Base-by-base conservation (phyloP, 106 monocot species). In the Gastrodia elata region DNA sequence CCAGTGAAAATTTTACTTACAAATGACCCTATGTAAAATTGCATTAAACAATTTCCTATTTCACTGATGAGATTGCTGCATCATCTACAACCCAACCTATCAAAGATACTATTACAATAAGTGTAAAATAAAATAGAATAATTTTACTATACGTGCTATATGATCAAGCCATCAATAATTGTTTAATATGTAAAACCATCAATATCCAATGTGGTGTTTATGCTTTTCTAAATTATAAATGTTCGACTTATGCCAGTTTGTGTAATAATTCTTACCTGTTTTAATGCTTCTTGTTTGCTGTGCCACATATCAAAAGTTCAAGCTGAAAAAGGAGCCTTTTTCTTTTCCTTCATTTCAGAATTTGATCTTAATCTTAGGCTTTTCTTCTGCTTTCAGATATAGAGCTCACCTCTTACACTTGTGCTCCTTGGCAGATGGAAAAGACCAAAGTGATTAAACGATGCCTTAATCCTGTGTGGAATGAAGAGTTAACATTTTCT, bases 401-500 rank as follows among this genome's bases (percentile, higher is more conserved):
- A 70, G 13, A 39, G 8, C 26, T 42, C 41, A 26, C 70, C 15
- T 41, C 40, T 36, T 36, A 35, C 4, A 10, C 14, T 48, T 28
- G 15, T 79, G 35, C 33, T 75, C 39, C 76, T 32, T 15, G 64
- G 72, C 78, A 96, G 95, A 81, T 46, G 24, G 81, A 64, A 59
- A 96, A 96, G 80, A 96, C 95, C 46, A 96, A 89, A 77, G 87
- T 96, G 70, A 96, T 96, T 56, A 86, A 89, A 56, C 85, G 92
- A 43, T 92, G 95, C 75, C 89, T 96, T 15, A 86, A 96, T 84
- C 95, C 95, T 41, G 82, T 90, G 39, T 96, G 95, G 95, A 96
- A 96, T 71, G 95, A 96, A 84, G 95, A 96, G 77, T 70, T 92
- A 20, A 82, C 82, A 52, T 92, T 96, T 79, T 40, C 84, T 56